Conservation (phyloP, 2,329 filamentous ascomycete genomes). For the Exophiala sp. region DNA sequence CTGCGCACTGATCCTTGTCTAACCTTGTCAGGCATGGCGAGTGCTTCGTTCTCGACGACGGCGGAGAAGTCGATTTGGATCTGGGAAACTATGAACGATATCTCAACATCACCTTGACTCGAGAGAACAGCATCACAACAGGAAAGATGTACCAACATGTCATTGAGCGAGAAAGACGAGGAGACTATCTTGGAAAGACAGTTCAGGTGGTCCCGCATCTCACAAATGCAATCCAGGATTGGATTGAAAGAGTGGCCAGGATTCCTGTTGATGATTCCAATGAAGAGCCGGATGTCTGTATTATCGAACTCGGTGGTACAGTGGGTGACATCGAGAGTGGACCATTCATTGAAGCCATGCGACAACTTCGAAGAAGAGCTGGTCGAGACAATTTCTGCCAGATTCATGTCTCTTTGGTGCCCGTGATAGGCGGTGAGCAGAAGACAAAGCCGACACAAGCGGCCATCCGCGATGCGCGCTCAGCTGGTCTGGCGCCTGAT, state of each 20-base stretch:
- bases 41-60: conserved; percentile 79
- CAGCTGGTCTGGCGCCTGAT: conserved; percentile 67
- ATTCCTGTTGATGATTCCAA: conserved; percentile 81
- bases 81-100: conserved; percentile 75
- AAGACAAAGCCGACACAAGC: conserved; percentile 98
- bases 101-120: conserved; percentile 70
- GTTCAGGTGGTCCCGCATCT: conserved; percentile 91
- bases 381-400: conserved; percentile 77
- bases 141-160: conserved; percentile 93
- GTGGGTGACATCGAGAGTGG: conserved; percentile 76
- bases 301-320: conserved; percentile 58
- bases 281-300: conserved; percentile 83
- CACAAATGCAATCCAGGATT: conserved; percentile 85
- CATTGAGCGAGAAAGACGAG: conserved; percentile 64
- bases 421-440: conserved; percentile 68
- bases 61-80: conserved; percentile 70
- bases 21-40: conserved; percentile 64
- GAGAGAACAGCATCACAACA: conserved; percentile 94
- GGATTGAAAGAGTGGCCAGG: conserved; percentile 79
- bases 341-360: conserved; percentile 82
- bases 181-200: conserved; percentile 80
- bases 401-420: conserved; percentile 85
- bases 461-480: conserved; percentile 76
- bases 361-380: conserved; percentile 65
- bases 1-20: conserved; percentile 3